Evolutionary conservation across 2,329 filamentous ascomycete genomes (phyloP).

Genomic region (Colletotrichum gloeosporioides): DNA sequence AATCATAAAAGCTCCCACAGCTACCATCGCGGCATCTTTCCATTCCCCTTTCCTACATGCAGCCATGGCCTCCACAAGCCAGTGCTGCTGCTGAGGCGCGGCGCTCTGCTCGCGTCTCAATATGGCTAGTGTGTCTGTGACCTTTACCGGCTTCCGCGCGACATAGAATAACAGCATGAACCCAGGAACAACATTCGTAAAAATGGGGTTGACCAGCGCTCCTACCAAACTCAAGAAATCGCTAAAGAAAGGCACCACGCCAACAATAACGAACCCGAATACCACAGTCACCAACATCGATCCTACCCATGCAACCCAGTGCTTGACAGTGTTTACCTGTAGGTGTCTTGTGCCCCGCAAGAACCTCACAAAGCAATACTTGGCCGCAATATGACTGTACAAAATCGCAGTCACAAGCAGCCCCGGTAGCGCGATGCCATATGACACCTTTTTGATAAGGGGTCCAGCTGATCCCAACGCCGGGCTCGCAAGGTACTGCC

Average conservation of each 20-base stretch:
- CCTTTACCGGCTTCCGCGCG: neutral
- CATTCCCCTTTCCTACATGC: neutral
- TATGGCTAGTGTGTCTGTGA: neutral
- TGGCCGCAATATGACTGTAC: neutral
- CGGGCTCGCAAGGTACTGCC: neutral
- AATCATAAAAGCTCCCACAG: neutral
- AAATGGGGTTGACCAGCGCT: neutral
- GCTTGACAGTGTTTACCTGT: neutral
- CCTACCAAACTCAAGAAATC: neutral
- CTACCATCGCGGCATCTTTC: neutral
- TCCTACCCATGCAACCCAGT: neutral
- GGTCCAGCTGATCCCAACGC: neutral
- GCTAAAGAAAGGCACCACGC: neutral
- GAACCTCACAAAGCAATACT: neutral
- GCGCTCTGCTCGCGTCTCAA: neutral
- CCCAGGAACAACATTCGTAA: neutral
- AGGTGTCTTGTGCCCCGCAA: neutral
- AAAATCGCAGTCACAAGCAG: neutral
- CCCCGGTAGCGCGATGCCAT: neutral
- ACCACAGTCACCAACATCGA: neutral
- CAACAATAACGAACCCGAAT: neutral
- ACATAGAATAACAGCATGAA: neutral
- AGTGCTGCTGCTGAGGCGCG: neutral
- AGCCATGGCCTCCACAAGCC: neutral
- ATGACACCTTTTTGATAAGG: neutral